Percentiles rank a stretch among this genome's conserved stretches.
Conservation (phyloP, 2,329 filamentous ascomycete genomes). For the Chrysoporthe puriensis region DNA sequence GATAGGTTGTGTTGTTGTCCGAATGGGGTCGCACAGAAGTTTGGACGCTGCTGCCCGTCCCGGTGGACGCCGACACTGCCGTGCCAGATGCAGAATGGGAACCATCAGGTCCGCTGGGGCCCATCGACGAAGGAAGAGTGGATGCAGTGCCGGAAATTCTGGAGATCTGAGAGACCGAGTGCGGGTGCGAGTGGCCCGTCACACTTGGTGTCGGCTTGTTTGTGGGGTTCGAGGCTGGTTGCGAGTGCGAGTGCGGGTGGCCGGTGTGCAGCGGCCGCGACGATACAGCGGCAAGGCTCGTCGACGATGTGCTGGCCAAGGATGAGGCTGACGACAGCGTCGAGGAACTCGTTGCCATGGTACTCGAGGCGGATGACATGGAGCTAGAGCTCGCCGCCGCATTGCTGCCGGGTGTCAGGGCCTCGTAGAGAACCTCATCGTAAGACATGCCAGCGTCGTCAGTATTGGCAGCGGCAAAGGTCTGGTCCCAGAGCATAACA, state of each 20-base stretch:
- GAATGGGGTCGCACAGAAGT: slow-evolving; percentile 16
- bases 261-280: background rate
- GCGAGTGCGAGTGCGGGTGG: background rate
- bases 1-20: slow-evolving; percentile 20
- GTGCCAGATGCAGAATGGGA: background rate
- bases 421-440: slow-evolving; percentile 34
- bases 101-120: background rate
- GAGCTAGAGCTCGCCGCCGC: slow-evolving; percentile 25
- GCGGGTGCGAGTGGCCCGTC: background rate
- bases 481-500: slow-evolving; percentile 41
- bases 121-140: background rate
- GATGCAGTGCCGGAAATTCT: background rate
- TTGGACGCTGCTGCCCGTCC: slow-evolving; percentile 5
- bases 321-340: background rate
- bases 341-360: background rate
- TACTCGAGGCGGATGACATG: background rate
- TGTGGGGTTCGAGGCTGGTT: background rate
- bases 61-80: background rate
- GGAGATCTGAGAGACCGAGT: background rate
- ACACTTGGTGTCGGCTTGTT: background rate
- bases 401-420: slow-evolving; percentile 22
- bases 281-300: background rate
- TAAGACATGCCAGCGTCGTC: slow-evolving; percentile 29
- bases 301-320: background rate
- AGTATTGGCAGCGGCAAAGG: slow-evolving; percentile 30